Evolutionary conservation across 441 rosid genomes (phyloP).

Genomic region (Syzygium syzygioides): DNA sequence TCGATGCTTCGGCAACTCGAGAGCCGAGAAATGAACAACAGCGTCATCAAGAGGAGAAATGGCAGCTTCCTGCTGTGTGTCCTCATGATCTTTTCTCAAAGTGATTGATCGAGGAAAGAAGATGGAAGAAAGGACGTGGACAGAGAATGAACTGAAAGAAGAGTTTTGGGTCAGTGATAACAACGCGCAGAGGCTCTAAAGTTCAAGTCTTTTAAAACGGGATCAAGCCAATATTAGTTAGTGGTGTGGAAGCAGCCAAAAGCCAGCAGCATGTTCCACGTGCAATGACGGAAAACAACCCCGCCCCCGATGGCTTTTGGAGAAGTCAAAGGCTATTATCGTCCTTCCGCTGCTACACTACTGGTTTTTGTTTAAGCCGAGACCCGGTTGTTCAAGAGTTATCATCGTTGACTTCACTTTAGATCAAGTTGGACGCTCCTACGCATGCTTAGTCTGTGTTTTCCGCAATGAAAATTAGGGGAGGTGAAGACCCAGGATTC

Average conservation of each 20-base stretch:
- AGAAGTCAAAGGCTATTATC: background rate
- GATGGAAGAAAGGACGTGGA: background rate
- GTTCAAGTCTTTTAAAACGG: background rate
- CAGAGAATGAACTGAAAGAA: background rate
- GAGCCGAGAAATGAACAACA: background rate
- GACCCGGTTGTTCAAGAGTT: background rate
- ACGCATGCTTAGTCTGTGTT: background rate
- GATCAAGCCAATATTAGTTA: background rate
- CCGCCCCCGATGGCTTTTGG: background rate
- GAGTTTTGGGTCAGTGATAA: background rate
- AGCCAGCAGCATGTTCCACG: background rate
- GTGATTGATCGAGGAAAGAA: background rate
- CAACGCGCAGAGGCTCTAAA: background rate
- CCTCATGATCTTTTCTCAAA: background rate
- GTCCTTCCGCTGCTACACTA: background rate
- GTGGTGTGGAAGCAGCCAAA: background rate
- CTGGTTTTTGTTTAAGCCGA: background rate
- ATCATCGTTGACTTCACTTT: background rate
- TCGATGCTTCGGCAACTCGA: background rate
- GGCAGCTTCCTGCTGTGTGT: background rate
- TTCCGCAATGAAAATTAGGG: background rate
- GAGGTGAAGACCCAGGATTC: background rate
- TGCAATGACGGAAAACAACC: background rate
- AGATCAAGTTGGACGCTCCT: background rate
- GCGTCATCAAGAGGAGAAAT: background rate